phyloP scores from a whole-genome alignment of 345 rosid genomes.

The Gossypium rotundifolium region DNA sequence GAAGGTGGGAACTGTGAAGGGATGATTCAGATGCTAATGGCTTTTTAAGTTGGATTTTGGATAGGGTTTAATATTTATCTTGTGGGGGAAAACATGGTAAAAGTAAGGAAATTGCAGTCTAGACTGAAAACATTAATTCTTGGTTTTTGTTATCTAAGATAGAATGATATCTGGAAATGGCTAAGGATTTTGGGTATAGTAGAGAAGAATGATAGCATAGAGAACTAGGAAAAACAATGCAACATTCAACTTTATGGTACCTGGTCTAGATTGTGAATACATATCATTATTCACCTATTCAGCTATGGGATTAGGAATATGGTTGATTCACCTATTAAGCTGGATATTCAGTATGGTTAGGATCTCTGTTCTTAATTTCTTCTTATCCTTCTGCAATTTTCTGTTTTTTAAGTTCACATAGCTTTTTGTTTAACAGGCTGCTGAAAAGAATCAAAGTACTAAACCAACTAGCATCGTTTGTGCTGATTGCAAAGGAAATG shows the following conservation, averaged over 20 bases:
- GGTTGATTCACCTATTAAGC: neutral
- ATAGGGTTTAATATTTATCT: neutral
- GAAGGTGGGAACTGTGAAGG: conserved; percentile 7
- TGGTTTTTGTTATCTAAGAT: neutral
- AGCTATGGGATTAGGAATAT: neutral
- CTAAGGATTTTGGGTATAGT: neutral
- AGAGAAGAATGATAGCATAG: neutral
- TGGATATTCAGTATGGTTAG: neutral
- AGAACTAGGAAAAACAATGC: neutral
- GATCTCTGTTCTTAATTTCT: neutral
- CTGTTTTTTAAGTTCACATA: neutral
- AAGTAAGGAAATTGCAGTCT: neutral
- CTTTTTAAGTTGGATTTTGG: neutral
- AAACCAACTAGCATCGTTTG: conserved; percentile 58
- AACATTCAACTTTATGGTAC: neutral
- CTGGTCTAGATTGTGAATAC: neutral
- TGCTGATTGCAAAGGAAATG: conserved; percentile 58
- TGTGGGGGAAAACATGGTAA: neutral
- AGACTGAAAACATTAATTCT: neutral
- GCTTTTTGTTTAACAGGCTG: conserved; percentile 42
- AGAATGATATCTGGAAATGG: neutral
- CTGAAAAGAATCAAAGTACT: conserved; percentile 24
- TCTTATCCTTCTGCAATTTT: neutral
- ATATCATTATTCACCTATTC: neutral
- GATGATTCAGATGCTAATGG: neutral